Base-by-base conservation (phyloP, 169 alveolate species). In the Eimeria nieschulzi region DNA sequence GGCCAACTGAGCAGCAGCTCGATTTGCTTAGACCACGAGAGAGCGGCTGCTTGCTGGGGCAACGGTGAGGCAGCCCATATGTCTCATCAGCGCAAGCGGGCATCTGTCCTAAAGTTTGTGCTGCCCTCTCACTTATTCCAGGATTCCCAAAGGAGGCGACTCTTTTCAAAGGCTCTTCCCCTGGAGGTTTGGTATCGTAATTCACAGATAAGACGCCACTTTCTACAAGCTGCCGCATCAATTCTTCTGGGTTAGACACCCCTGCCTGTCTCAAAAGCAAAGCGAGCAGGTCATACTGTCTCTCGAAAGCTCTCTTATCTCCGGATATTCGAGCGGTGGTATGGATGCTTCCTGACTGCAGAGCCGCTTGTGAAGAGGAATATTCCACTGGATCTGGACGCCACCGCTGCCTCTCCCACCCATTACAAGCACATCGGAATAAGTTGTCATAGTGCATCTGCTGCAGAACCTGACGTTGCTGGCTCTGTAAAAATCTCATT, bases 391-490 rank as follows among this genome's bases (percentile, higher is more conserved):
- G 76, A 55, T 59, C 19, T 80, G 75, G 26, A 33, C 59, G 13
- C 56, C 63, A 80, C 25, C 59, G 9, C 33, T 61, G 88, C 25
- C 61, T 39, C 72, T 61, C 72, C 46, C 76, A 66, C 0, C 9
- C 76, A 53, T 66, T 51, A 17, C 88, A 80, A 7, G 13, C 56
- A 61, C 15, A 25, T 21, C 88, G 76, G 33, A 59, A 2, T 26
- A 9, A 70, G 55, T 61, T 79, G 54, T 61, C 87, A 23, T 79
- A 53, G 19, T 80, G 56, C 23, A 80, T 61, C 33, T 80, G 88
- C 75, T 80, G 88, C 21, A 80, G 75, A 33, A 80, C 88, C 51
- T 68, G 88, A 25, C 75, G 76, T 61, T 80, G 88, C 88, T 80
- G 88, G 39, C 33, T 33, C 75, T 56, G 53, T 15, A 80, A 33